These are phyloP conservation scores for Beauveria bassiana DNA, from an alignment of 2,329 filamentous ascomycete genomes.

Conservation along the genomic window DNA sequence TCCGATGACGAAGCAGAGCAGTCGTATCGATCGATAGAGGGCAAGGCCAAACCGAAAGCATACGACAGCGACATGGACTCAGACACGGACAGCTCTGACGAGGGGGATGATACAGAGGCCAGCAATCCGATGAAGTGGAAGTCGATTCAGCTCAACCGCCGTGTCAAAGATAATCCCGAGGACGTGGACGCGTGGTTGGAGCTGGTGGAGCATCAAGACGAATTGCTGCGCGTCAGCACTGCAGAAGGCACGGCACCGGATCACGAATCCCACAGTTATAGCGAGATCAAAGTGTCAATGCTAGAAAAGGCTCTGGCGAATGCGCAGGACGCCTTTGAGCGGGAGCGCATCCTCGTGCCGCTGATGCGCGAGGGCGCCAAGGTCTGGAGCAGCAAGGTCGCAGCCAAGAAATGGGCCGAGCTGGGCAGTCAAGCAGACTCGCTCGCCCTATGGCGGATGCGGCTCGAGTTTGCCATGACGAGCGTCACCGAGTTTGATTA, in stretches of 20 bases:
- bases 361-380: constrained; percentile 68
- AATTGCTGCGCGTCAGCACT: constrained; percentile 46
- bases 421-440: constrained; percentile 19
- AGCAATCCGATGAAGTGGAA: constrained; percentile 43
- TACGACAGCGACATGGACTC: constrained; percentile 44
- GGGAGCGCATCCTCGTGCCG: constrained; percentile 55
- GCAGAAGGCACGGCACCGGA: constrained; percentile 38
- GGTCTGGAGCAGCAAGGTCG: constrained; percentile 60
- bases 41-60: constrained; percentile 46
- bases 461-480: constrained; percentile 66
- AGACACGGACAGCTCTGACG: constrained; percentile 33
- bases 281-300: constrained; percentile 72
- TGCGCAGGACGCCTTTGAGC: constrained; percentile 35
- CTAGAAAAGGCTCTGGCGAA: constrained; percentile 68
- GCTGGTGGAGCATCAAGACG: constrained; percentile 72
- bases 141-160: constrained; percentile 54
- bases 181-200: constrained; percentile 68
- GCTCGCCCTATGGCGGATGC: constrained; percentile 63
- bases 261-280: constrained; percentile 59
- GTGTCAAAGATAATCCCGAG: constrained; percentile 56
- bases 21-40: constrained; percentile 59
- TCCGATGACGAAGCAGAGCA: constrained; percentile 40
- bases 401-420: constrained; percentile 58
- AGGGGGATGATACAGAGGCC: constrained; percentile 23
- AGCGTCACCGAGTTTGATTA: constrained; percentile 60